Evolutionary conservation across 2,329 filamentous ascomycete genomes (phyloP), one percentile per base, ranked within the genome.

Genomic region (Talaromyces amestolkiae): DNA sequence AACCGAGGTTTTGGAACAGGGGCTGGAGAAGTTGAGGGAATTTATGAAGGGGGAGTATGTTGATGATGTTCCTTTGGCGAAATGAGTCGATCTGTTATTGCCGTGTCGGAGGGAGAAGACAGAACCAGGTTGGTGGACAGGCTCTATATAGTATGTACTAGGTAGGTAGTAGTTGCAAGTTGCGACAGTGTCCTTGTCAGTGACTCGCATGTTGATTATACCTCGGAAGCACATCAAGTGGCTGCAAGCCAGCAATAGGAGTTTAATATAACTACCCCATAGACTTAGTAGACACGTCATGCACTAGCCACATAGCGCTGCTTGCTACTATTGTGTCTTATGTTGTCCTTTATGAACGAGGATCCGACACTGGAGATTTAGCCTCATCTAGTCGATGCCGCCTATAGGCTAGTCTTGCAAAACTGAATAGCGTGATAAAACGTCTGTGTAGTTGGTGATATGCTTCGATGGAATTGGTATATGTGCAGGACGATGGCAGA

Each of bases 1-100:
- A 70, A 93, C 90, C 0, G 83, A 87, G 15, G 83, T 91, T n/a
- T 72, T 96, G 61, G 81, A 85, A 71, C 83, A 88, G 68, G 92
- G 86, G 0, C 73, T 96, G 72, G 82, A 86, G 69, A 81, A 81
- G 65, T 72, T 85, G 68, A 79, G 78, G 37, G 75, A 81, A 64
- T 88, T 87, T 69, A 81, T 88, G 78, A 80, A 83, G 69, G 84
- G 84, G 70, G 81, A 82, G 49, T 83, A 61, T 60, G 39, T 83
- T 70, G 84, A 86, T 66, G 81, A 84, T 70, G 73, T 88, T 3
- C 77, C 79, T 27, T 24, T 67, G 39, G 66, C 62, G 17, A 24
- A 41, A 13, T 64, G 31, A 27, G 56, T 9, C 15, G 24, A 13
- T 19, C 15, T 33, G 24, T 33, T 10, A 3, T 31, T 41, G 15